A percentile compares a stretch with the other conserved stretches of the same genome.
These are phyloP conservation scores for Trifolium repens DNA, from an alignment of 306 rosid species.

Conservation along the genomic window DNA sequence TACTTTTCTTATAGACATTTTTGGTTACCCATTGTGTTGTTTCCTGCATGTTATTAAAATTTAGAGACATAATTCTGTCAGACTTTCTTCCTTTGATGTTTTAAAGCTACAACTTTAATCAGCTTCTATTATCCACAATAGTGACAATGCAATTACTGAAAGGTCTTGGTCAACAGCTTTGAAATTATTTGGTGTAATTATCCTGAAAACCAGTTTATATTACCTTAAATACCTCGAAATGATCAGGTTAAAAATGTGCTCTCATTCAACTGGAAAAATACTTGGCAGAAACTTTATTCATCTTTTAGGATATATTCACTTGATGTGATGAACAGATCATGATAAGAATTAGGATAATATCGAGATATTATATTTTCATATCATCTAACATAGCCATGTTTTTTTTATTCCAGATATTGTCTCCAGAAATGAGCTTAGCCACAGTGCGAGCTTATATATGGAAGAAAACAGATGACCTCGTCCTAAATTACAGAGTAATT, in stretches of 20 bases:
- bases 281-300: constrained; percentile 4
- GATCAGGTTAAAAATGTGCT: not conserved
- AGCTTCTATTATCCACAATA: constrained; percentile 20
- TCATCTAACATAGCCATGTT: constrained; percentile 2
- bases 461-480: constrained; percentile 91
- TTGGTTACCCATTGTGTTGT: constrained; percentile 1
- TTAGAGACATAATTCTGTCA: constrained; percentile 25
- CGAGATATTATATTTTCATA: constrained; percentile 5
- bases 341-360: constrained; percentile 19
- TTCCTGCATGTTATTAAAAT: constrained; percentile 22
- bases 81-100: constrained; percentile 4
- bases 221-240: not conserved
- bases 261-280: constrained; percentile 10
- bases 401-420: constrained; percentile 65
- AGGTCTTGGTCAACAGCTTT: constrained; percentile 24
- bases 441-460: constrained; percentile 91
- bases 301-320: constrained; percentile 25
- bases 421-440: constrained; percentile 94
- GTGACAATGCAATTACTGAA: not conserved
- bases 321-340: constrained; percentile 20
- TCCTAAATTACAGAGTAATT: constrained; percentile 84
- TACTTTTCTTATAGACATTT: not conserved
- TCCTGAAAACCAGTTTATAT: constrained; percentile 23
- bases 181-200: constrained; percentile 15
- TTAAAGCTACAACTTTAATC: constrained; percentile 11